Conservation (phyloP, 306 rosid genomes). For the Fagus sylvatica region DNA sequence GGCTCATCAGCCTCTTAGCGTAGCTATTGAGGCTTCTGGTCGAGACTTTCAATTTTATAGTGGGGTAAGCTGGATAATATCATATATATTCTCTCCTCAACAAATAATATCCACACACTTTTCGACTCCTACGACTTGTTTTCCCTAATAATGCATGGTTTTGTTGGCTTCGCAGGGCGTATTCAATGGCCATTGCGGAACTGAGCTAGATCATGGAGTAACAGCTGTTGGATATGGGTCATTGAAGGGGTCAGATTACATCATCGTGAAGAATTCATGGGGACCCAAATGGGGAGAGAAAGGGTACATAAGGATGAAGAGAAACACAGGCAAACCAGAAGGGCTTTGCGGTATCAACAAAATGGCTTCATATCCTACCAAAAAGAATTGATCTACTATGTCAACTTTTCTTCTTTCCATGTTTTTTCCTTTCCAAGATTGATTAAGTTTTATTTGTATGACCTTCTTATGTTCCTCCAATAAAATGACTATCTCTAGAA, state of each 20-base stretch:
- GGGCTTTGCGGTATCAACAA: slow-evolving; percentile 85
- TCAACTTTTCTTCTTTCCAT: neutral
- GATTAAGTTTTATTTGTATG: slow-evolving; percentile 4
- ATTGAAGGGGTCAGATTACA: slow-evolving; percentile 65
- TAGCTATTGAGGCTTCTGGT: slow-evolving; percentile 83
- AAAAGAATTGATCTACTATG: slow-evolving; percentile 39
- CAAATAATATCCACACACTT: neutral
- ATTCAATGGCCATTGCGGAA: slow-evolving; percentile 78
- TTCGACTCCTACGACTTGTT: neutral
- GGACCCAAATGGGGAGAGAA: slow-evolving; percentile 96
- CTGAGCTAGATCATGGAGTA: slow-evolving; percentile 87
- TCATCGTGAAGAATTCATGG: slow-evolving; percentile 89
- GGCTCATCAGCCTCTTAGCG: slow-evolving; percentile 87
- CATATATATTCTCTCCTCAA: neutral
- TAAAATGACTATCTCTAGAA: slow-evolving; percentile 17
- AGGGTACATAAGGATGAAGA: slow-evolving; percentile 82
- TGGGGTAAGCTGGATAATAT: slow-evolving; percentile 52
- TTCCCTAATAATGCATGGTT: too few relatives aligned
- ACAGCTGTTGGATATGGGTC: slow-evolving; percentile 88
- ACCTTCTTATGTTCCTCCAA: slow-evolving; percentile 1
- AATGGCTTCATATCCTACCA: slow-evolving; percentile 93
- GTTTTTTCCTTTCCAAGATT: slow-evolving; percentile 7
- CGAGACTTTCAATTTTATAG: slow-evolving; percentile 91
- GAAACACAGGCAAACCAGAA: slow-evolving; percentile 70
- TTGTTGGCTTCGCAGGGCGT: slow-evolving; percentile 51